Conservation (phyloP, 73 alveolate species). For the Uronychia binucleata region DNA sequence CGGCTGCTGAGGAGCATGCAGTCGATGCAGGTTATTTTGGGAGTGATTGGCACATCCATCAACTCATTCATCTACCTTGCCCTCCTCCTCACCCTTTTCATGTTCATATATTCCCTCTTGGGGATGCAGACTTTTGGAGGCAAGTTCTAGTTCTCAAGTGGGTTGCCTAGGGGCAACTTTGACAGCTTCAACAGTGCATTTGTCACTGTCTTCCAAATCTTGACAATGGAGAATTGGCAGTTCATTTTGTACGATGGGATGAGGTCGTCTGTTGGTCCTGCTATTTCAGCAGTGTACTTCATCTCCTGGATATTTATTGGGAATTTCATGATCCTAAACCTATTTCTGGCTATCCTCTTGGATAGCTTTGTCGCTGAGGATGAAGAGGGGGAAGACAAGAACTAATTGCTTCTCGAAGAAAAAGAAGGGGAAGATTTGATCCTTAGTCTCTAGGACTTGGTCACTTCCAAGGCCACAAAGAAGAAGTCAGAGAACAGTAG, state of each 20-base stretch:
- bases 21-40: constrained; percentile 60
- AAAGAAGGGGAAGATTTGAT: too few species aligned
- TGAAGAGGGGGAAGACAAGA: constrained; percentile 12
- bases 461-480: too few species aligned
- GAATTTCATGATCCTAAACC: constrained; percentile 84
- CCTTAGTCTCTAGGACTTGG: too few species aligned
- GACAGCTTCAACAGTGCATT: constrained; percentile 74
- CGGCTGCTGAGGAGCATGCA: constrained; percentile 54
- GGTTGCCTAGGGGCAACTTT: constrained; percentile 6
- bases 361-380: constrained; percentile 64
- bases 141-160: background rate
- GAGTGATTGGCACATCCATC: constrained; percentile 42
- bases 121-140: constrained; percentile 61
- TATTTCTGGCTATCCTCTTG: constrained; percentile 86
- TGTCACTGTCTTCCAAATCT: constrained; percentile 61
- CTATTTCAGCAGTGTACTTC: constrained; percentile 4
- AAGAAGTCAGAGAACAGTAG: too few species aligned
- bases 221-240: constrained; percentile 81
- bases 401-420: too few species aligned
- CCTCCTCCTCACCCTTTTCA: constrained; percentile 15
- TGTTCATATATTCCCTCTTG: constrained; percentile 46
- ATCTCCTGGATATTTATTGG: constrained; percentile 90
- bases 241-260: constrained; percentile 47
- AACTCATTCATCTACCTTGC: constrained; percentile 34
- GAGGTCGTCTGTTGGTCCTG: constrained; percentile 3